Conservation (phyloP, 495 filamentous ascomycete species). For the Penicillium goetzii region DNA sequence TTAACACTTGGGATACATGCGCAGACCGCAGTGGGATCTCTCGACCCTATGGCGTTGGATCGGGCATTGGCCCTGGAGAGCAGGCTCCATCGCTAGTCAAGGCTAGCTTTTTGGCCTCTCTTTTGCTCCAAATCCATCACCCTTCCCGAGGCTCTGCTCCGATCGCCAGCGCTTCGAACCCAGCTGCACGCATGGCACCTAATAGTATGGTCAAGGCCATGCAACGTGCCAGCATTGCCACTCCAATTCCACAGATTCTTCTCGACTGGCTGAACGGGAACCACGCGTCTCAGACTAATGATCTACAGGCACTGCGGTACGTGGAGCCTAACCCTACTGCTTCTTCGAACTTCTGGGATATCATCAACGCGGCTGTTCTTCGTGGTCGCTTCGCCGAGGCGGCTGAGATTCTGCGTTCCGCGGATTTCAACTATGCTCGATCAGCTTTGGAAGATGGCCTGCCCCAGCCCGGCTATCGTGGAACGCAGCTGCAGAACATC, state of each 20-base stretch:
- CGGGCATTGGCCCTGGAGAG: slow-evolving; percentile 64
- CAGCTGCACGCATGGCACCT: slow-evolving; percentile 29
- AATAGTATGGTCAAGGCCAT: slow-evolving; percentile 38
- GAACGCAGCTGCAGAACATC: slow-evolving; percentile 71
- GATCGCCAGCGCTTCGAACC: slow-evolving; percentile 30
- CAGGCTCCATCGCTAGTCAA: slow-evolving; percentile 63
- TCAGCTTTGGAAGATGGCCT: slow-evolving; percentile 60
- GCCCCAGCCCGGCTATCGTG: slow-evolving; percentile 66
- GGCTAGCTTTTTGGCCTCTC: slow-evolving; percentile 70
- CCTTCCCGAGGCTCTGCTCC: slow-evolving; percentile 50
- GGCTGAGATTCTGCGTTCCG: slow-evolving; percentile 63
- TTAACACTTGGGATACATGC: slow-evolving; percentile 60
- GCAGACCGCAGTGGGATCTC: slow-evolving; percentile 44
- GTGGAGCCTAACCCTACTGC: slow-evolving; percentile 71
- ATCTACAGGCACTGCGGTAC: slow-evolving; percentile 61
- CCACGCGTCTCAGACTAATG: slow-evolving; percentile 63
- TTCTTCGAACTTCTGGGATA: slow-evolving; percentile 79
- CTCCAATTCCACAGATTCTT: slow-evolving; percentile 70
- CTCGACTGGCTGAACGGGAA: slow-evolving; percentile 76
- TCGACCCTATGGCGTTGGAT: slow-evolving; percentile 55
- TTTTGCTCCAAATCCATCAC: slow-evolving; percentile 76
- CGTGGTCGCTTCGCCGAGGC: slow-evolving; percentile 71
- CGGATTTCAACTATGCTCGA: slow-evolving; percentile 73
- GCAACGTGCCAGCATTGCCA: slow-evolving; percentile 43
- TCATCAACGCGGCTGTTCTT: slow-evolving; percentile 65